phyloP scores from a whole-genome alignment of 768 basidiomycete genomes.

The Leccinum longicurvipes region DNA sequence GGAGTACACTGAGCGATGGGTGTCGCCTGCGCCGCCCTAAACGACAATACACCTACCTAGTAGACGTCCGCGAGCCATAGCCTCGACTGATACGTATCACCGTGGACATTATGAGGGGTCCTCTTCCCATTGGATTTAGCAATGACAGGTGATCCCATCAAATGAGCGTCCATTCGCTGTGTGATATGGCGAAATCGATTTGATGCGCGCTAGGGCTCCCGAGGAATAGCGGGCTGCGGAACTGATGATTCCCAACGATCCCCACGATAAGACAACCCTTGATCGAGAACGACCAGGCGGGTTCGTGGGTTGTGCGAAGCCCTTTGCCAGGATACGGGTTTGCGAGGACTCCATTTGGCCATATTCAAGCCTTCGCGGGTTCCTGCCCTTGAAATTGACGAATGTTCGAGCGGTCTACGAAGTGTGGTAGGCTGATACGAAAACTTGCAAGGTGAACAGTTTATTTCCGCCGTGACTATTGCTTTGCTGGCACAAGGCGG shows the following conservation, averaged over 20 bases:
- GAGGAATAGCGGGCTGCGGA: not conserved
- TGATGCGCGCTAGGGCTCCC: constrained; percentile 1
- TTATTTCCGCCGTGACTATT: constrained; percentile 13
- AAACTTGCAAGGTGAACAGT: not conserved
- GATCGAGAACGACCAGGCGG: not conserved
- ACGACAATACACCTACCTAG: constrained; percentile 4
- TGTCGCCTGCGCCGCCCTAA: not conserved
- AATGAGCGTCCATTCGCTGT: constrained; percentile 1
- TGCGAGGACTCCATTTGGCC: not conserved
- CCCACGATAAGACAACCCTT: constrained; percentile 12
- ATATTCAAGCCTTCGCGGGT: not conserved
- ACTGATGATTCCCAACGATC: constrained; percentile 2
- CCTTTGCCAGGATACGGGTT: constrained; percentile 6
- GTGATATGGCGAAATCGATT: not conserved
- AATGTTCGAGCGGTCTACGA: constrained; percentile 3
- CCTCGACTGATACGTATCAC: constrained; percentile 12
- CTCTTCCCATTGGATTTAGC: not conserved
- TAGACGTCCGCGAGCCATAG: constrained; percentile 13
- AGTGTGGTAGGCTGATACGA: not conserved
- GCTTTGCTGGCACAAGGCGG: not conserved
- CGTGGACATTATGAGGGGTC: not conserved
- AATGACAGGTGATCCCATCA: not conserved
- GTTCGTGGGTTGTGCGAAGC: not conserved
- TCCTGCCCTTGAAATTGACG: not conserved
- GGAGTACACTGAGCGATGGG: not conserved